Evolutionary conservation across 352 stramenopile genomes (phyloP), one percentile per base, ranked within the genome.

Genomic region (Phytophthora sansomeana): DNA sequence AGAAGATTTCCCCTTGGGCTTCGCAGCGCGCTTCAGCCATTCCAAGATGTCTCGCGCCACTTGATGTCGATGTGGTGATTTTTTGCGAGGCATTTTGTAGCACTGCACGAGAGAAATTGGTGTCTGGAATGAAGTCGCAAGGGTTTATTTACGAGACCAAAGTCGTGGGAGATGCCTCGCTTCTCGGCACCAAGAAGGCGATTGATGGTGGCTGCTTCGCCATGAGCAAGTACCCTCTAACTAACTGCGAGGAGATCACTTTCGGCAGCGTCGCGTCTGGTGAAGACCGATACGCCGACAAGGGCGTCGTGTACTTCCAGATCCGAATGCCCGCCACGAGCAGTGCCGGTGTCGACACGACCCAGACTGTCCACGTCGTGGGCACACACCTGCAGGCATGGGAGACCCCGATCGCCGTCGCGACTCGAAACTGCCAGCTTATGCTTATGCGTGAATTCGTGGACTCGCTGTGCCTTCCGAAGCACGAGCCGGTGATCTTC

Each of bases 101-200:
- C 7, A 72, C 59, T 16, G 58, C 78, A 5, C 77, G 79, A 1
- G 75, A 81, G 28, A 60, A 81, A 5, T 63, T 92, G n/a, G 63
- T 86, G 9, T 67, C 74, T 6, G 80, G 80, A 8, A 90, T 92
- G 83, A 90, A 91, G 48, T 72, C 71, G 11, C 72, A 85, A 9
- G 83, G 83, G 0, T 90, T 86, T 36, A 58, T 91, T 9, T 92
- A 81, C 61, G 81, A 90, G 65, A 92, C 83, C n/a, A 87, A 83
- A 17, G 73, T 81, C 21, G 75, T 89, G 21, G 80, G 81, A 10
- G 72, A 77, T 48, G 68, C 69, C 24, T 78, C 70, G 7, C 82
- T 84, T 36, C 49, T 89, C 35, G 69, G 75, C 30, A 78, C 74
- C 46, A 90, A 89, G 51, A 90, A 90, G 48, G 80, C 69, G 2